Conservation (phyloP, 768 basidiomycete species). For the Xerocomellus amylosporus region DNA sequence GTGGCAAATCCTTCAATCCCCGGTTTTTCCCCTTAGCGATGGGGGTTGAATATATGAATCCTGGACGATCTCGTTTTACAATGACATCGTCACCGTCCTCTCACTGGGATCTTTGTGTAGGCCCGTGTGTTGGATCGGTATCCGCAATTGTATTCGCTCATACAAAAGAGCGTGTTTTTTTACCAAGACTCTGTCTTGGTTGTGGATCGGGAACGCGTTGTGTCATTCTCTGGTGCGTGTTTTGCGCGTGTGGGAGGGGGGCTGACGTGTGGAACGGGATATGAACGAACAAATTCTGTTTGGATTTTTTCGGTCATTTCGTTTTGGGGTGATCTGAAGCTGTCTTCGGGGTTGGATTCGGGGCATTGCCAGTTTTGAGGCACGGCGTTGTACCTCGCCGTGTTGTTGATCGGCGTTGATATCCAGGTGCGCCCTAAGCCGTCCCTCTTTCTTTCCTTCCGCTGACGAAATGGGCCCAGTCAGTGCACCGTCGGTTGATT, state of each 20-base stretch:
- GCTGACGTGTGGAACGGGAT: no score
- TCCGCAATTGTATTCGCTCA: slow-evolving; percentile 92
- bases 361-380: slow-evolving; percentile 99
- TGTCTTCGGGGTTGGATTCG: slow-evolving; percentile 73
- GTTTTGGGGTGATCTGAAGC: slow-evolving; percentile 91
- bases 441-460: neutral
- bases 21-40: slow-evolving; percentile 42
- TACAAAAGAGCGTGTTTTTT: slow-evolving; percentile 93
- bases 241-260: no score
- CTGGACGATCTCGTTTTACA: slow-evolving; percentile 97
- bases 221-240: slow-evolving; percentile 68
- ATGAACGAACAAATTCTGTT: neutral
- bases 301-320: slow-evolving; percentile 3
- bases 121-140: slow-evolving; percentile 96
- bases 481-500: slow-evolving; percentile 71
- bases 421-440: slow-evolving; percentile 71
- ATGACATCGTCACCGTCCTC: slow-evolving; percentile 92
- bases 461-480: slow-evolving; percentile 39
- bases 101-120: slow-evolving; percentile 96
- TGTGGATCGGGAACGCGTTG: slow-evolving; percentile 86
- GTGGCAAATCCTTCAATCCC: no score
- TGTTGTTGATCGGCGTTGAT: slow-evolving; percentile 92
- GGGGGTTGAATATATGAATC: no score
- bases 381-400: slow-evolving; percentile 89
- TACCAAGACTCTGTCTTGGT: slow-evolving; percentile 81